phyloP scores from a whole-genome alignment of 163 green algal species.

The Chlorella variabilis region DNA sequence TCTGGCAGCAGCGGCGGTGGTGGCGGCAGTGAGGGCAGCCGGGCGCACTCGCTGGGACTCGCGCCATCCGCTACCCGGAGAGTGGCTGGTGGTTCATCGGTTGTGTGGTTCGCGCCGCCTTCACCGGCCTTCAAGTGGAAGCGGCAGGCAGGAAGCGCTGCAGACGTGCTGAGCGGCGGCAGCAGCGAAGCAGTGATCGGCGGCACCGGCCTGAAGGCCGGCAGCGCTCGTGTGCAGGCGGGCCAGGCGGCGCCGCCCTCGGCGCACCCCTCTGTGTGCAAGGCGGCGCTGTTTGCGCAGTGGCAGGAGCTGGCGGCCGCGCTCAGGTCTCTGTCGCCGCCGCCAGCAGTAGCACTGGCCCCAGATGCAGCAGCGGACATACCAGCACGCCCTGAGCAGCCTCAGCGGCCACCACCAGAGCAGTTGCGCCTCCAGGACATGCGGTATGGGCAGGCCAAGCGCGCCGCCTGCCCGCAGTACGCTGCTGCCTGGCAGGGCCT shows the following conservation, averaged over 20 bases:
- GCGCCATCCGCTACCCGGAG: not conserved
- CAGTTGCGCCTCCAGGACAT: too few species aligned
- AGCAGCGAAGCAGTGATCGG: conserved; percentile 17
- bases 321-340: not conserved
- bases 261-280: conserved; percentile 25
- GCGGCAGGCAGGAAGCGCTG: not conserved
- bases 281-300: conserved; percentile 18
- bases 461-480: conserved; percentile 3
- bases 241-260: not conserved
- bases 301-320: conserved; percentile 16
- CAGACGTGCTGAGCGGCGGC: not conserved
- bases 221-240: not conserved
- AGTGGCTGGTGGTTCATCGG: not conserved
- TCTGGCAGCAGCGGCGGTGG: not conserved
- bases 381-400: too few species aligned
- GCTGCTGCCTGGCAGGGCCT: not conserved
- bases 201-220: conserved; percentile 21
- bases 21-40: too few species aligned
- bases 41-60: conserved; percentile 14
- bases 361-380: too few species aligned
- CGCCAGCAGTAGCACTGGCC: too few species aligned
- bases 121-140: conserved; percentile 4
- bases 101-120: conserved; percentile 36
- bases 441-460: conserved; percentile 28
- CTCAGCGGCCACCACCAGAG: not conserved